These are phyloP conservation scores for Stachybotrys elegans DNA, from an alignment of 2,329 filamentous ascomycete species.

Conservation along the genomic window DNA sequence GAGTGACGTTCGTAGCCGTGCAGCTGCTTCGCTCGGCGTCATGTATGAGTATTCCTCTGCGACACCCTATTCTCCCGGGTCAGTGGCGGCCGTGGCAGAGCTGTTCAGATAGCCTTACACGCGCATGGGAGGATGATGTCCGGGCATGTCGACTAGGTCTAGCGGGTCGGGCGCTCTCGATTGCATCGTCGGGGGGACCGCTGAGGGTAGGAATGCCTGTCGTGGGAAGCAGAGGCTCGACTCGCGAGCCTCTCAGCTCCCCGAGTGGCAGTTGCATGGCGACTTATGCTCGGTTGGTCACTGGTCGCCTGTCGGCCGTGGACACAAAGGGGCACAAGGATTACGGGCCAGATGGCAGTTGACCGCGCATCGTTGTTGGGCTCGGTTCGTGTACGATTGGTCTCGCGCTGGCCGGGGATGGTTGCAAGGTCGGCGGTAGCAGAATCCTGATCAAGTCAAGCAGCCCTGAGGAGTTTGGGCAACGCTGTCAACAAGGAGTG, in stretches of 20 bases:
- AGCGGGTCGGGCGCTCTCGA: constrained; percentile 18
- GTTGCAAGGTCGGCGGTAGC: too few species aligned
- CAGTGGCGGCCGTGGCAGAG: not conserved
- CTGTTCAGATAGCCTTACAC: constrained; percentile 33
- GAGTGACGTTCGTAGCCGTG: constrained; percentile 76
- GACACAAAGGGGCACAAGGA: too few species aligned
- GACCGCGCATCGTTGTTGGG: too few species aligned
- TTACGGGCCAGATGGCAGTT: too few species aligned
- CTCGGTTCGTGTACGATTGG: too few species aligned
- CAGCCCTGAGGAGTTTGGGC: too few species aligned
- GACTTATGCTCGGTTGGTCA: constrained; percentile 12
- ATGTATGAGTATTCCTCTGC: constrained; percentile 62
- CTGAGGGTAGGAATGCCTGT: constrained; percentile 28
- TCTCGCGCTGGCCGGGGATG: too few species aligned
- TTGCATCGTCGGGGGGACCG: constrained; percentile 17
- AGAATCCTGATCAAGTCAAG: too few species aligned
- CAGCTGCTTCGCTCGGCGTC: constrained; percentile 72
- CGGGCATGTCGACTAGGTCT: constrained; percentile 33
- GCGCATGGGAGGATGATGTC: constrained; percentile 51
- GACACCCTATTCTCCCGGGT: constrained; percentile 32
- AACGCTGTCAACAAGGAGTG: too few species aligned
- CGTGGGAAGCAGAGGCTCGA: constrained; percentile 28
- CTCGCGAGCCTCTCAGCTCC: constrained; percentile 23
- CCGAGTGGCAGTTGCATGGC: constrained; percentile 34
- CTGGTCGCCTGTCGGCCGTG: too few species aligned